phyloP scores from a whole-genome alignment of 1,139 yeast genomes.

The Magnusiomyces tetraspermus region DNA sequence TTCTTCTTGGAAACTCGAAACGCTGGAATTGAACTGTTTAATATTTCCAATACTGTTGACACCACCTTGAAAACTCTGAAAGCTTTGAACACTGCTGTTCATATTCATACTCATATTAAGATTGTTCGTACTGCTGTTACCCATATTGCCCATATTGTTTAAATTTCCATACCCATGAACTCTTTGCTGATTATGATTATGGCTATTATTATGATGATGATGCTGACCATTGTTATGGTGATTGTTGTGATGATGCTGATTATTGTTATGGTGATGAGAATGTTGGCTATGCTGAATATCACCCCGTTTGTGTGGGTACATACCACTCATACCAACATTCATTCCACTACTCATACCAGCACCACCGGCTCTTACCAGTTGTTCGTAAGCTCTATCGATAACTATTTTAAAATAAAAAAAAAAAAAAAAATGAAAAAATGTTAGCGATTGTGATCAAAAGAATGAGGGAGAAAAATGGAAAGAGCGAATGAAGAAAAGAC shows the following conservation, averaged over 20 bases:
- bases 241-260: not conserved
- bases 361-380: not conserved
- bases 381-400: constrained; percentile 1
- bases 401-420: not conserved
- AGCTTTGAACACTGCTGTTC: no score
- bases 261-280: no score
- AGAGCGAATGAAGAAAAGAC: not conserved
- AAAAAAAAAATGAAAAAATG: not conserved
- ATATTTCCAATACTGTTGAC: not conserved
- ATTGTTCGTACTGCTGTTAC: no score
- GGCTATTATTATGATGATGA: not conserved
- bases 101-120: no score
- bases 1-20: not conserved
- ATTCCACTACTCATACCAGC: not conserved
- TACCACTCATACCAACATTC: no score
- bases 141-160: no score
- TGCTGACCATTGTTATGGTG: not conserved
- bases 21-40: not conserved
- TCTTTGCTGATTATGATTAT: not conserved
- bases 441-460: not conserved
- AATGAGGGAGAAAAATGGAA: not conserved
- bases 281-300: no score
- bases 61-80: no score
- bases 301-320: no score
- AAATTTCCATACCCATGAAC: no score